A percentile compares a stretch with the other conserved stretches of the same genome.
Conservation (phyloP, 2,329 filamentous ascomycete species). For the Emmonsiellopsis sp. region DNA sequence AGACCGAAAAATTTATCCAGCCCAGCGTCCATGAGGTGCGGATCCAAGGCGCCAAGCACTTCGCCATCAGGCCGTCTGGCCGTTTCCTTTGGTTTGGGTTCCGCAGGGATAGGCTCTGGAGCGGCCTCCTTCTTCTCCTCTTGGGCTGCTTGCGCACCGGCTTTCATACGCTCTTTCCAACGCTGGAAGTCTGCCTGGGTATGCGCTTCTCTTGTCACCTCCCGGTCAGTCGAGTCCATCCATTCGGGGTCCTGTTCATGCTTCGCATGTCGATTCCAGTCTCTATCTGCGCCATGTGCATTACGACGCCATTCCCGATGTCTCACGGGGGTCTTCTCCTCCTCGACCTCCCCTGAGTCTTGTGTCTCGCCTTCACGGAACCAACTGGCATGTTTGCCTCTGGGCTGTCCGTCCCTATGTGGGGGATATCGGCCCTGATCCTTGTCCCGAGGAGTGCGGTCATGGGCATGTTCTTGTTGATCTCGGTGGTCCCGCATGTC, state of each 20-base stretch:
- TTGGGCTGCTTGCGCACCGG: conserved; percentile 34
- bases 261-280: conserved; percentile 44
- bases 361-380: conserved; percentile 49
- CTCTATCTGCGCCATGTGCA: conserved; percentile 39
- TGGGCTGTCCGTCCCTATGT: conserved; percentile 55
- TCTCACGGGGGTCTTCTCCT: conserved; percentile 39
- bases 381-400: conserved; percentile 67
- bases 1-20: conserved; percentile 70
- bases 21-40: conserved; percentile 55
- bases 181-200: conserved; percentile 89
- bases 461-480: conserved; percentile 42
- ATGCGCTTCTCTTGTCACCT: conserved; percentile 60
- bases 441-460: conserved; percentile 44
- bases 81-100: conserved; percentile 31
- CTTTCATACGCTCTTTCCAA: conserved; percentile 88
- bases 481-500: conserved; percentile 43
- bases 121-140: conserved; percentile 36
- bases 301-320: conserved; percentile 56
- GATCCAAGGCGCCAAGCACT: conserved; percentile 45
- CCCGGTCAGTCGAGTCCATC: conserved; percentile 63
- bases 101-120: conserved; percentile 20
- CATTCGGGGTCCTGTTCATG: conserved; percentile 81
- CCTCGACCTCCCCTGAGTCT: conserved; percentile 30
- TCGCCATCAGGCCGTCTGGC: conserved; percentile 36
- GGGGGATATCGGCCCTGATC: conserved; percentile 43